Evolutionary conservation across 2,329 filamentous ascomycete species (phyloP).

Genomic region (Aspergillus thermomutatus): DNA sequence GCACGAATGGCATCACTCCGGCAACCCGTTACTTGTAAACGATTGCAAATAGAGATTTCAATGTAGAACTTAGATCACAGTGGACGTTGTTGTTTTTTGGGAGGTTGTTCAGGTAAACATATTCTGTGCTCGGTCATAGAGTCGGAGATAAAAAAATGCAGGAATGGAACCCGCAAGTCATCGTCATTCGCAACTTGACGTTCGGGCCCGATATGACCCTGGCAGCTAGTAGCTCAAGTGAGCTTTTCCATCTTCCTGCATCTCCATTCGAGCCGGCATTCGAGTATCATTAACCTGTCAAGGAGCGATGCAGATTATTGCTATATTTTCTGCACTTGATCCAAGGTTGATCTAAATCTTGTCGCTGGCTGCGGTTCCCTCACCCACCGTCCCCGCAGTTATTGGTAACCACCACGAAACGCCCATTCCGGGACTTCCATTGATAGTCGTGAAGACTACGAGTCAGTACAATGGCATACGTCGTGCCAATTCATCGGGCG

Average conservation of each 20-base stretch:
- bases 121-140: background rate
- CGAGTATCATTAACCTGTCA: background rate
- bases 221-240: background rate
- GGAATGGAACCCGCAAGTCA: background rate
- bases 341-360: background rate
- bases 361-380: background rate
- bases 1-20: background rate
- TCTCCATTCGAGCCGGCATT: background rate
- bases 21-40: background rate
- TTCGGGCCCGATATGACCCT: background rate
- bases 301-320: background rate
- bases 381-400: background rate
- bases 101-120: too few relatives aligned
- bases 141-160: background rate
- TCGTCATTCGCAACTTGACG: background rate
- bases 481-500: constrained; percentile 87
- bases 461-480: constrained; percentile 70
- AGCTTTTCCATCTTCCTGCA: background rate
- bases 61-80: background rate
- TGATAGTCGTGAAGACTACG: background rate
- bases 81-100: background rate
- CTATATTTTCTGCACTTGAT: background rate
- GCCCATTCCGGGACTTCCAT: background rate
- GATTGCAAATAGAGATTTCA: background rate
- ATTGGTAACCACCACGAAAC: background rate